Conservation (phyloP, 1,139 yeast genomes). For the Saccharomyces pastorianus region DNA sequence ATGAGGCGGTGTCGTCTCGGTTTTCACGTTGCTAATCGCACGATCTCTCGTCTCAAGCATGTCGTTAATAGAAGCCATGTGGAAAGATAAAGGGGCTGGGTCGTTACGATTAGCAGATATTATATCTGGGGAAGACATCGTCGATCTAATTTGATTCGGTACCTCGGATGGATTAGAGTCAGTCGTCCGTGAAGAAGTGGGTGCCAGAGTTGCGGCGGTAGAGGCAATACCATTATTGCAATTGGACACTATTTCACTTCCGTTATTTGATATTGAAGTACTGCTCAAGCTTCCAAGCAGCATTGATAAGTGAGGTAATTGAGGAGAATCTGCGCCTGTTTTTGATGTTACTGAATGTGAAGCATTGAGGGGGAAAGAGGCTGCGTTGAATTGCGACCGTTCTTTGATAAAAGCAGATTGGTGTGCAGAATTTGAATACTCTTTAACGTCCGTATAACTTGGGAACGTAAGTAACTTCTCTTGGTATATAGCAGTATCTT, state of each 20-base stretch:
- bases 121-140: conserved; percentile 5
- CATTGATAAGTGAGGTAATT: conserved; percentile 7
- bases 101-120: conserved; percentile 5
- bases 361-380: neutral
- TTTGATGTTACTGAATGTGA: neutral
- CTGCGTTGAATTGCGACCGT: neutral
- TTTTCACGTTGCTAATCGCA: conserved; percentile 11
- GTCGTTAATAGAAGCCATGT: conserved; percentile 7
- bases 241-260: neutral
- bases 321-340: neutral
- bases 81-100: conserved; percentile 2
- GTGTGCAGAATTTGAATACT: neutral
- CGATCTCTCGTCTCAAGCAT: conserved; percentile 9
- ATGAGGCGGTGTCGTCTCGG: neutral
- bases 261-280: neutral
- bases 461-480: neutral
- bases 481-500: neutral
- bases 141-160: neutral
- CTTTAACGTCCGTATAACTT: neutral
- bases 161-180: conserved; percentile 1
- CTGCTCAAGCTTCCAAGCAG: conserved; percentile 3
- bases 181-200: neutral
- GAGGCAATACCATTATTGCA: neutral
- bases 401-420: neutral
- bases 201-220: neutral